Evolutionary conservation across 2,329 filamentous ascomycete genomes (phyloP).

Genomic region (Lanzia echinophila): DNA sequence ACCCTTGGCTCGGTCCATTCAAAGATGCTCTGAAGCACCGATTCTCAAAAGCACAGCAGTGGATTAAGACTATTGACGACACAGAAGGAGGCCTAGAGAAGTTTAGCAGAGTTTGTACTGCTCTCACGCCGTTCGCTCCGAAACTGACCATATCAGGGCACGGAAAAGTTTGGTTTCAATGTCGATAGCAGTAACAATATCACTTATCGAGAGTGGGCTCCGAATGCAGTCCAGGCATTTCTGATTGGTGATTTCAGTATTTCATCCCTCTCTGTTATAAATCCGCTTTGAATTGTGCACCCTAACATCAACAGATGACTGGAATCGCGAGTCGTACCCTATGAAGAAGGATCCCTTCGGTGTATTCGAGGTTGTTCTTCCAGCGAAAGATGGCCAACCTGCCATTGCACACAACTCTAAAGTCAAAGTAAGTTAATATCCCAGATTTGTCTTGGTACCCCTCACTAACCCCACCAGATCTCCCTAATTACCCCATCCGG

Average conservation of each 20-base stretch:
- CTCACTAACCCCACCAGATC: conserved; percentile 48
- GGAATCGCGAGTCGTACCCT: conserved; percentile 74
- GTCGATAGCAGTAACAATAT: conserved; percentile 78
- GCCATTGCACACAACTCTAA: conserved; percentile 91
- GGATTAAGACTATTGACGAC: conserved; percentile 78
- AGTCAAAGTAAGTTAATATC: conserved; percentile 62
- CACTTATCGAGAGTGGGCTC: conserved; percentile 91
- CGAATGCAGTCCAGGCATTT: conserved; percentile 76
- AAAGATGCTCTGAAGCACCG: conserved; percentile 67
- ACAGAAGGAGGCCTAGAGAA: conserved; percentile 85
- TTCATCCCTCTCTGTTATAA: conserved; percentile 14
- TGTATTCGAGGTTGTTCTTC: conserved; percentile 76
- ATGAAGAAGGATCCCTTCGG: conserved; percentile 86
- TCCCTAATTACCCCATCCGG: conserved; percentile 74
- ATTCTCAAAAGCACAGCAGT: conserved; percentile 72
- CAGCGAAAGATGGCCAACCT: conserved; percentile 64
- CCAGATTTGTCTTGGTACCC: not conserved
- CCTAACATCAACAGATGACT: conserved; percentile 56
- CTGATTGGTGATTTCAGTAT: conserved; percentile 92
- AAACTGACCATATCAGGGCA: conserved; percentile 51
- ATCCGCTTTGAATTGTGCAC: conserved; percentile 7
- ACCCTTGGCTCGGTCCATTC: conserved; percentile 87
- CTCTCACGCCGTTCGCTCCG: not conserved
- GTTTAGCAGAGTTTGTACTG: conserved; percentile 66
- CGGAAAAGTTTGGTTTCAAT: conserved; percentile 80